Base-by-base conservation (phyloP, 2,329 filamentous ascomycete species). In the Colletotrichum liriopes region DNA sequence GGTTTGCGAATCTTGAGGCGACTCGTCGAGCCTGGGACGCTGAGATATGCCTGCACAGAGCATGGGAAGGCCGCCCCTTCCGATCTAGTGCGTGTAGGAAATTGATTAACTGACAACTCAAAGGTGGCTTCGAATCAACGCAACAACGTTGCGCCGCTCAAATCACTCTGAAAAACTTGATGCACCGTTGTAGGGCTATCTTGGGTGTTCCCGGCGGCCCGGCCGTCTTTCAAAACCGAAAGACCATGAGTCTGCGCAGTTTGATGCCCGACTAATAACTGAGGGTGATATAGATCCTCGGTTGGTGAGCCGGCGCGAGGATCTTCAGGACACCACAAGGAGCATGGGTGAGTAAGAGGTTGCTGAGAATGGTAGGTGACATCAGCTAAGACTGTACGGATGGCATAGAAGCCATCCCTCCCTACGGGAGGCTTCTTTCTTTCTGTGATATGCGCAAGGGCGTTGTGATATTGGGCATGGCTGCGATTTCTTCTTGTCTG, bases 261-360 rank as follows among this genome's bases (percentile, higher is more conserved):
- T 35, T 59, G 39, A 72, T 70, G 59, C 66, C 58, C 35, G 66
- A 29, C 56, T 66, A 35, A 69, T 70, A 70, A 41, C 37, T 64
- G 37, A 56, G 37, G 41, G 60, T 70, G 26, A 55, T 72, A 72
- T 70, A 70, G 70, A 72, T 72, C 39, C 59, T 72, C 70, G 70
- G 70, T 60, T 47, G 55, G 47, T 47, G 70, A 72, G 66, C 70
- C 65, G 70, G 54, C 26, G 65, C 58, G 35, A 55, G 41, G 65
- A 70, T 70, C 54, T 49, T 54, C 70, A 72, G 59, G 51, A 58
- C 51, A 47, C 35, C 45, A 29, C 18, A 63, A 45, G 23, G 60
- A 52, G 37, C 11, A 11, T 49, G 23, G 18, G 23, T 41, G 58
- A 43, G 56, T 55, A 35, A 60, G 43, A 58, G 63, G 18, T 43